Evolutionary conservation across 768 basidiomycete genomes (phyloP), one percentile per base, ranked within the genome.

Genomic region (Lactifluus volemus): DNA sequence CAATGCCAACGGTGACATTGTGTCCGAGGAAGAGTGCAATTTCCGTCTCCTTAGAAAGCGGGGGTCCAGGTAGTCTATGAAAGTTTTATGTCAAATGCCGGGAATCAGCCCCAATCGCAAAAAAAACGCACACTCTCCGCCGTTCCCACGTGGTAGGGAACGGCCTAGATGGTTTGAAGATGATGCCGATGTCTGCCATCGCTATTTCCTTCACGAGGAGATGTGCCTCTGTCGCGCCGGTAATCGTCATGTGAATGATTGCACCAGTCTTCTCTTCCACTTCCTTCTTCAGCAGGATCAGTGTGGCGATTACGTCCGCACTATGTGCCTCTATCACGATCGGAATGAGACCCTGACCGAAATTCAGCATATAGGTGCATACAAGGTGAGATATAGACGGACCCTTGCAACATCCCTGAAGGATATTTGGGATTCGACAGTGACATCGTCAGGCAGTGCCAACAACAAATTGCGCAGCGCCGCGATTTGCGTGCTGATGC

Each of bases 101-200:
- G 52, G 19, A 21, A 11, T 12, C 12, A 11, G 48, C 47, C 39
- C 21, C 34, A 44, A 21, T 34, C 15, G 11, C 17, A 5, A 21
- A n/a, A 30, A 70, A n/a, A 30, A 70, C 83, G 68, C 67, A 86
- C 85, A 85, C 81, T 59, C 88, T 76, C 49, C 75, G 75, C 59
- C 76, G 71, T 65, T 88, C 86, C 92, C 92, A 97, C 7, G 68
- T 56, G 32, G 68, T 67, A 0, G 94, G 93, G 77, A 86, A 92
- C 5, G 90, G 79, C 55, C 89, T 75, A 2, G 84, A 75, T 11
- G 86, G 85, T 5, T 77, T 71, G 25, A 91, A 67, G 64, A 95
- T 81, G 36, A 94, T 81, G 25, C 89, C 89, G 47, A 92, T 75
- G 14, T 78, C 74, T 2, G 88, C 84, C 29, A 76, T 74, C 0